Evolutionary conservation across 768 basidiomycete species (phyloP), one percentile per base, ranked within the genome.

Genomic region (Suillus spraguei): DNA sequence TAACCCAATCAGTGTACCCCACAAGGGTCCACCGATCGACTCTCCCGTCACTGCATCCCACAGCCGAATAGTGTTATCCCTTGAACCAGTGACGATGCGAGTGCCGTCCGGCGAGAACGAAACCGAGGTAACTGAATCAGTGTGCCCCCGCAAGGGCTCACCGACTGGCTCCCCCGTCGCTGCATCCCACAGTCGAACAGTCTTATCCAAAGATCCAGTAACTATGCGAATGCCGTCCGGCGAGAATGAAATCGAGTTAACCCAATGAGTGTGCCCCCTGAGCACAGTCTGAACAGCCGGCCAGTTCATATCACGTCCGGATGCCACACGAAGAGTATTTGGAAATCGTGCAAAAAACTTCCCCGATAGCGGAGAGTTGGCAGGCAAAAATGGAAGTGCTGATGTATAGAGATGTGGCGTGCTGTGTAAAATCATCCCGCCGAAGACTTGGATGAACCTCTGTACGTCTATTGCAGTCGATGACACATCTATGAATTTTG

Each of bases 361-460:
- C 3, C 2, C n/a, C 1, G n/a, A 44, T 5, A 44, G 44, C 10
- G 44, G 20, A n/a, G 44, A 44, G n/a, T 44, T n/a, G 44, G n/a
- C 4, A 2, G 44, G 44, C 10, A 9, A n/a, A 58, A 73, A 71
- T 52, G 71, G 68, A 13, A 73, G 50, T 4, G 67, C 71, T 36
- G 71, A 72, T 8, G 70, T 36, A 60, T 71, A 72, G 8, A 72
- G 65, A 54, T 72, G 71, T 7, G 71, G 71, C 1, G 60, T 63
- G 60, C 65, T 67, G 24, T 68, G 55, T 33, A 60, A 33, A 28
- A 71, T 69, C 0, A 56, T 38, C 28, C 10, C 22, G 11, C 16
- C 39, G 39, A 72, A 72, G 2, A 54, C 36, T 16, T 38, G 22
- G n/a, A 70, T 58, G 60, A 70, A 71, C 28, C 54, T 59, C 5